These are phyloP conservation scores for Ustilago loliicola DNA, from an alignment of 1,284 basidiomycete genomes.

Conservation along the genomic window DNA sequence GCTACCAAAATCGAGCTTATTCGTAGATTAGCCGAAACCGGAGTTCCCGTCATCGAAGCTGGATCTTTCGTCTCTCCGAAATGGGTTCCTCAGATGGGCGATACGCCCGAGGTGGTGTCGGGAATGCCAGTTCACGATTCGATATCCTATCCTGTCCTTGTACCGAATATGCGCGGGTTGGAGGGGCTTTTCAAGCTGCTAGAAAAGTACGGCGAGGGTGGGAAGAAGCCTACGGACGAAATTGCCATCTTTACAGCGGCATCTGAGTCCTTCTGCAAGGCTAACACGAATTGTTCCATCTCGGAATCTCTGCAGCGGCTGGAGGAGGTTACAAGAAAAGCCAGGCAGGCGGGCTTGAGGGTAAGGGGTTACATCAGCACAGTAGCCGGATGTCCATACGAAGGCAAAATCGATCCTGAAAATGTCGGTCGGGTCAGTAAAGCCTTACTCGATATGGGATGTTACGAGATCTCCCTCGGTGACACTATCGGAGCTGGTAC, in stretches of 20 bases:
- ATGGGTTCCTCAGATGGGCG: conserved; percentile 79
- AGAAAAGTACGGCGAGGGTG: neutral
- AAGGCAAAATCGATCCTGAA: conserved; percentile 80
- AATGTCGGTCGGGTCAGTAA: conserved; percentile 80
- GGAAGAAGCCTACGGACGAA: conserved; percentile 77
- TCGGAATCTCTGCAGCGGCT: conserved; percentile 80
- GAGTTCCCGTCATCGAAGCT: conserved; percentile 82
- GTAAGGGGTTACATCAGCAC: conserved; percentile 88
- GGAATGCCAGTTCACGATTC: conserved; percentile 75
- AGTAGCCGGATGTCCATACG: conserved; percentile 84
- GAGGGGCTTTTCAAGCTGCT: conserved; percentile 51
- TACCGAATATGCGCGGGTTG: conserved; percentile 83
- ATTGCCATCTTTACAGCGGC: conserved; percentile 91
- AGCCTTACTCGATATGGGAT: conserved; percentile 86
- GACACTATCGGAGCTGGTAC: conserved; percentile 92
- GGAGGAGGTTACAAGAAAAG: conserved; percentile 77
- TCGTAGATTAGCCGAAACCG: conserved; percentile 79
- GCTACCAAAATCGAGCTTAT: conserved; percentile 86
- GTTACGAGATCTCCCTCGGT: conserved; percentile 90
- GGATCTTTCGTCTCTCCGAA: conserved; percentile 86
- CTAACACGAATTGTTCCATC: conserved; percentile 86
- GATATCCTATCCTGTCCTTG: conserved; percentile 84
- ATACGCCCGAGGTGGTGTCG: conserved; percentile 74
- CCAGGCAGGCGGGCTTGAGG: conserved; percentile 77
- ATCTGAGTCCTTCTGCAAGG: conserved; percentile 83